These are phyloP conservation scores for Melastoma malabathricum DNA, from an alignment of 345 rosid species.

Conservation along the genomic window DNA sequence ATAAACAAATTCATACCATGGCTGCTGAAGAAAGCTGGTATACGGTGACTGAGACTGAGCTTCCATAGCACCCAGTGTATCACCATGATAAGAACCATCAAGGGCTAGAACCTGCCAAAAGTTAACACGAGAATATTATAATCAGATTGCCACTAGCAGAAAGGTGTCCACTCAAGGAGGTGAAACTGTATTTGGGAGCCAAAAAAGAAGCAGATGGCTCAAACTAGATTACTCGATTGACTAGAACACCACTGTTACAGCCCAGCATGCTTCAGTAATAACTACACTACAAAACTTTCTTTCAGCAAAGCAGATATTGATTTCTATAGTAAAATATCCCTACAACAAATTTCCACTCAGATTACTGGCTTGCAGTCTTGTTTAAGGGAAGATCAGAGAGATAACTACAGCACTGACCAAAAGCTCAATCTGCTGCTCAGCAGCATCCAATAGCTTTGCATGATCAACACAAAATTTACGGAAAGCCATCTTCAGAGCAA, in stretches of 20 bases:
- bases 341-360: too few species aligned
- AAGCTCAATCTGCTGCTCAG: conserved; percentile 26
- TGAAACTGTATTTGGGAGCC: too few species aligned
- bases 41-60: conserved; percentile 92
- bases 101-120: conserved; percentile 67
- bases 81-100: conserved; percentile 91
- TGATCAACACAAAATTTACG: conserved; percentile 61
- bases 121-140: neutral
- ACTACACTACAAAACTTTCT: too few species aligned
- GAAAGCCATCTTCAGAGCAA: conserved; percentile 95
- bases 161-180: too few species aligned
- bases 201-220: too few species aligned
- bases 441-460: conserved; percentile 21
- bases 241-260: too few species aligned
- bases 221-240: too few species aligned
- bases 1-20: conserved; percentile 42
- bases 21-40: conserved; percentile 91
- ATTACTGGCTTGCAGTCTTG: too few species aligned
- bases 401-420: conserved; percentile 26
- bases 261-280: too few species aligned
- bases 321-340: too few species aligned
- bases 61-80: conserved; percentile 98
- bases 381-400: too few species aligned
- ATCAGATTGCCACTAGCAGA: neutral
- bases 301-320: too few species aligned